These are phyloP conservation scores for Leccinum barrowsii DNA, from an alignment of 768 basidiomycete species.

Conservation along the genomic window DNA sequence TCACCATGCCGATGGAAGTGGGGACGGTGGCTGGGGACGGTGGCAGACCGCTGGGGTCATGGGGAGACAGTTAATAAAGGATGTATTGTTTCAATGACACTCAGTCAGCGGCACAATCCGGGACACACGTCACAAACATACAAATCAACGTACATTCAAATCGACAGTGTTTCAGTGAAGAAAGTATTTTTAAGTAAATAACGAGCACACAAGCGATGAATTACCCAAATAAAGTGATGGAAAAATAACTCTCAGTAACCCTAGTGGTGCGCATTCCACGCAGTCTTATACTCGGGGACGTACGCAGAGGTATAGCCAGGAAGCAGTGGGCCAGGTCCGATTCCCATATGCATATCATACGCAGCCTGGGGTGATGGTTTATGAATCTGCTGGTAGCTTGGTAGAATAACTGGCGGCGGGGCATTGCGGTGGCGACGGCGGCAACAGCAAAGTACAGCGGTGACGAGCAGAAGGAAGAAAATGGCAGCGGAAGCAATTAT, in stretches of 20 bases:
- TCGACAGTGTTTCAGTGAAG: background rate
- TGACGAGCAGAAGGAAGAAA: slow-evolving; percentile 4
- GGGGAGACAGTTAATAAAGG: too few relatives aligned
- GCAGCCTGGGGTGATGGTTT: slow-evolving; percentile 29
- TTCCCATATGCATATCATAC: slow-evolving; percentile 24
- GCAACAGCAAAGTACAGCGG: slow-evolving; percentile 2
- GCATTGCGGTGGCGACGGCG: slow-evolving; percentile 12
- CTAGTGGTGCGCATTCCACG: slow-evolving; percentile 24
- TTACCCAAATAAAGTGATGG: background rate
- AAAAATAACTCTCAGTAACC: background rate
- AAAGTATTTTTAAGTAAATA: background rate
- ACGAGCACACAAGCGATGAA: background rate
- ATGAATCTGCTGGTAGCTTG: slow-evolving; percentile 23
- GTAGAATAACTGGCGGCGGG: background rate
- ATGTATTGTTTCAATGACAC: too few relatives aligned
- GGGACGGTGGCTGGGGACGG: too few relatives aligned
- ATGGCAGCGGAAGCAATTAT: slow-evolving; percentile 10
- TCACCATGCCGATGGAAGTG: too few relatives aligned
- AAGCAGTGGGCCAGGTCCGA: background rate
- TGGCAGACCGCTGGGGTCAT: too few relatives aligned
- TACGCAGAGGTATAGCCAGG: slow-evolving; percentile 13
- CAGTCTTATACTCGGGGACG: slow-evolving; percentile 21
- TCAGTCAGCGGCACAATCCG: background rate
- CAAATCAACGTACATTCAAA: background rate
- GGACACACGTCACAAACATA: background rate